These are phyloP conservation scores for Citrus hindsii DNA, from an alignment of 345 rosid species.

Conservation along the genomic window DNA sequence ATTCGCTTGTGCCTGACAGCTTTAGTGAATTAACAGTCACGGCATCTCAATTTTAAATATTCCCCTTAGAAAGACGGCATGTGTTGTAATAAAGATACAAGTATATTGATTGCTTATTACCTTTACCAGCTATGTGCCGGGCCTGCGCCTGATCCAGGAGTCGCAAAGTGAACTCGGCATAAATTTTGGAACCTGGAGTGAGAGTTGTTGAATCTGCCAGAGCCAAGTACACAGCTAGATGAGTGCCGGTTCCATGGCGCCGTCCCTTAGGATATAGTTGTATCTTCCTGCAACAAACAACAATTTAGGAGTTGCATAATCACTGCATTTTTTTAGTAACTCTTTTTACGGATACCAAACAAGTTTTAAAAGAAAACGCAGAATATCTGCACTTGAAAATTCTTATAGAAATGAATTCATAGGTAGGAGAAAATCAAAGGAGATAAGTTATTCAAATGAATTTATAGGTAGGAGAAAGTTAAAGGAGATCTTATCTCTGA, in stretches of 20 bases:
- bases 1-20: too few species aligned
- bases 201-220: conserved; percentile 21
- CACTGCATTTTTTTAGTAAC: too few species aligned
- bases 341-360: too few species aligned
- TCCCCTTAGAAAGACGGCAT: background rate
- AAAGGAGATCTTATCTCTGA: background rate
- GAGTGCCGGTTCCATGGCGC: conserved; percentile 19
- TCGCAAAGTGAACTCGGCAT: conserved; percentile 27
- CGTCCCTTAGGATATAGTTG: conserved; percentile 34
- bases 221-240: conserved; percentile 29
- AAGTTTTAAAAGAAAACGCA: too few species aligned
- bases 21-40: too few species aligned
- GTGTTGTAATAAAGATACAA: background rate
- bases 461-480: too few species aligned
- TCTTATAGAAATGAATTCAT: too few species aligned
- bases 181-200: conserved; percentile 24
- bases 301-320: background rate
- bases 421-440: background rate
- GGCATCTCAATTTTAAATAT: too few species aligned
- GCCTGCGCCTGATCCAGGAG: conserved; percentile 29
- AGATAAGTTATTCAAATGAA: too few species aligned
- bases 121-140: conserved; percentile 25
- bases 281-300: conserved; percentile 31
- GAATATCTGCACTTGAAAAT: too few species aligned
- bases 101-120: conserved; percentile 16